phyloP scores from a whole-genome alignment of 2,329 filamentous ascomycete genomes.

The Dothideomycetes sp. region DNA sequence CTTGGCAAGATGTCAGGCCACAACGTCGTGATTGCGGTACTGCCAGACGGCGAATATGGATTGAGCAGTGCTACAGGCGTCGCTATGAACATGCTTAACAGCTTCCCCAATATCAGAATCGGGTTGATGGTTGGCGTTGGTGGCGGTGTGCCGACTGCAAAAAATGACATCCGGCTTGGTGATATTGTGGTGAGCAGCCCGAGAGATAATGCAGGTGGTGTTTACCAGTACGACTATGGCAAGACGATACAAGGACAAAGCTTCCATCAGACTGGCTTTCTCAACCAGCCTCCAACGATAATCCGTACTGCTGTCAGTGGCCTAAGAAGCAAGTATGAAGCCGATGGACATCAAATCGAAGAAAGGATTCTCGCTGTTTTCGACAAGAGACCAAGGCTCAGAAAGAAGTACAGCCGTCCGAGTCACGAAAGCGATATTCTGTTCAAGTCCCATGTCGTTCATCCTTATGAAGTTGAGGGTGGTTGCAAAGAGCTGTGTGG shows the following conservation, averaged over 20 bases:
- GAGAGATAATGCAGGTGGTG: conserved; percentile 16
- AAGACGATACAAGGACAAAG: conserved; percentile 18
- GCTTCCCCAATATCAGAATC: conserved; percentile 16
- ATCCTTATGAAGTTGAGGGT: conserved; percentile 10
- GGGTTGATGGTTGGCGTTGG: conserved; percentile 18
- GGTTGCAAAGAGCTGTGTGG: not conserved
- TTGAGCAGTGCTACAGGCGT: conserved; percentile 17
- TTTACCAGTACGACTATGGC: conserved; percentile 21
- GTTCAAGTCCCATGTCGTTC: conserved; percentile 18
- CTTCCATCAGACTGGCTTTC: conserved; percentile 17
- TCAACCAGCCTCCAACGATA: conserved; percentile 18
- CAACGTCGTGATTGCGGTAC: conserved; percentile 26
- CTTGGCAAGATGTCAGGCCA: conserved; percentile 24
- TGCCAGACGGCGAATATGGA: conserved; percentile 19
- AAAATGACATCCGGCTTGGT: conserved; percentile 21
- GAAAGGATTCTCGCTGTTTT: conserved; percentile 18
- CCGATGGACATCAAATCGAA: conserved; percentile 15
- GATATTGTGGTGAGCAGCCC: conserved; percentile 22
- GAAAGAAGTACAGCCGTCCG: conserved; percentile 21
- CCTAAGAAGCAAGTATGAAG: conserved; percentile 18
- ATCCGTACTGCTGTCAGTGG: conserved; percentile 20
- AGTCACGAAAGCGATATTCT: conserved; percentile 22
- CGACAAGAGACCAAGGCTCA: conserved; percentile 21
- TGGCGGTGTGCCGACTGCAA: conserved; percentile 16
- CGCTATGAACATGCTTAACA: conserved; percentile 17